Conservation (phyloP, 225 moss, liverwort and hornwort species). For the Lunularia cruciata region DNA sequence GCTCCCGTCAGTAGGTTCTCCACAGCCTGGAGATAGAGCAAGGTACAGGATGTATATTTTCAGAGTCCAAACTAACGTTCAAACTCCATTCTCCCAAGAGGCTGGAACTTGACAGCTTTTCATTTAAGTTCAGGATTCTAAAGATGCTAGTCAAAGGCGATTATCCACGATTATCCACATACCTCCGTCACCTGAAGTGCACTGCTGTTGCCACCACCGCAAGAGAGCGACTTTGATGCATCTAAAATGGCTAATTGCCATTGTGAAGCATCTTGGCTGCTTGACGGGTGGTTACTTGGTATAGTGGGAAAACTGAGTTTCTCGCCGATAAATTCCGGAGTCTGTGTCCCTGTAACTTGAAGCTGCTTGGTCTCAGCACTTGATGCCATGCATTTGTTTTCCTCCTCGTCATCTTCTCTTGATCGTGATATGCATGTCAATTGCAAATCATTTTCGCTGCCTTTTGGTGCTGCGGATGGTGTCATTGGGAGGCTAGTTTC, state of each 20-base stretch:
- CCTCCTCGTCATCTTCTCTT: not conserved
- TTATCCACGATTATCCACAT: too few species aligned
- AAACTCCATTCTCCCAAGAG: too few species aligned
- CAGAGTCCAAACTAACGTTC: too few species aligned
- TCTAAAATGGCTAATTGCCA: constrained; percentile 40
- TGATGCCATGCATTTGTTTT: not conserved
- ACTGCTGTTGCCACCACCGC: not conserved
- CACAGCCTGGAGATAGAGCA: constrained; percentile 39
- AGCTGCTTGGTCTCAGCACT: not conserved
- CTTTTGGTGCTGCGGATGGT: not conserved
- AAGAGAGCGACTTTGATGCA: constrained; percentile 6
- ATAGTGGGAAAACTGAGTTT: not conserved
- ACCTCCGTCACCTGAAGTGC: constrained; percentile 33
- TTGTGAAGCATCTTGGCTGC: constrained; percentile 29
- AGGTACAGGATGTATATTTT: too few species aligned
- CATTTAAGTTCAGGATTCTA: too few species aligned
- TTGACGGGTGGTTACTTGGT: constrained; percentile 19
- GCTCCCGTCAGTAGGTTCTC: constrained; percentile 72
- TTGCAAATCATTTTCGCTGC: not conserved
- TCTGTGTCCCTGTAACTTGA: not conserved
- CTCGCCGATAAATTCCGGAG: not conserved
- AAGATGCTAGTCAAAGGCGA: too few species aligned
- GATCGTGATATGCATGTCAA: too few species aligned
- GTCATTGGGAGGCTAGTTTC: not conserved
- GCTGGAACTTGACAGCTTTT: too few species aligned